Percentiles rank a stretch among this genome's conserved stretches.
phyloP scores from a whole-genome alignment of 2,329 filamentous ascomycete genomes.

The Botrytis sinoallii region DNA sequence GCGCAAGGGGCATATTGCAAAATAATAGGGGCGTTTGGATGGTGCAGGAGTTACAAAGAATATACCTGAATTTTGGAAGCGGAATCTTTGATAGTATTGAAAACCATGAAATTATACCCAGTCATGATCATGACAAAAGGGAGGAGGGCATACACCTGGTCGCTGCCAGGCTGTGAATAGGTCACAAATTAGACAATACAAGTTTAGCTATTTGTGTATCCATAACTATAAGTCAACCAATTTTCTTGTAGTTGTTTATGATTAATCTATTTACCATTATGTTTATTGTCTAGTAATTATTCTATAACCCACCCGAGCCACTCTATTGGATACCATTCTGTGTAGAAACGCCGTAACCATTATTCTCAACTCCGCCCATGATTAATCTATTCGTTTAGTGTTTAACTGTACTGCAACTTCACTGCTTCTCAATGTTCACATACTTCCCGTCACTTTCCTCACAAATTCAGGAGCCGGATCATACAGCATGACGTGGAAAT shows the following conservation, averaged over 20 bases:
- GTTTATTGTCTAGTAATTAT: not conserved
- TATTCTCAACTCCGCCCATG: not conserved
- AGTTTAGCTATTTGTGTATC: not conserved
- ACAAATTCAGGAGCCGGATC: conserved; percentile 70
- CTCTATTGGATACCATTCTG: not conserved
- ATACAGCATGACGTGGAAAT: conserved; percentile 92
- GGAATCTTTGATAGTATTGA: not conserved
- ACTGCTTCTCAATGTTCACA: conserved; percentile 51
- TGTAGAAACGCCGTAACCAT: not conserved
- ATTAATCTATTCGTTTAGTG: not conserved
- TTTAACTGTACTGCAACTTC: not conserved
- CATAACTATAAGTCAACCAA: not conserved
- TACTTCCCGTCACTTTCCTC: conserved; percentile 69
- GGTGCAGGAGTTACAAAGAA: not conserved
- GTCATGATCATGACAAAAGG: not conserved
- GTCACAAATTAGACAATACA: not conserved
- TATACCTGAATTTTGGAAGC: conserved; percentile 2
- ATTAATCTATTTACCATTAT: not conserved
- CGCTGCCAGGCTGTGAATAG: not conserved
- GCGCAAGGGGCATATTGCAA: not conserved
- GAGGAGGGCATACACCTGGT: not conserved
- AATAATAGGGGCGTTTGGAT: conserved; percentile 12
- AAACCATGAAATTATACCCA: not conserved
- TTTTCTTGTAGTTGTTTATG: not conserved
- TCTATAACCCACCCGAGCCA: not conserved